Evolutionary conservation across 2,329 filamentous ascomycete genomes (phyloP), one percentile per base, ranked within the genome.

Genomic region (Emmonsiellopsis sp.): DNA sequence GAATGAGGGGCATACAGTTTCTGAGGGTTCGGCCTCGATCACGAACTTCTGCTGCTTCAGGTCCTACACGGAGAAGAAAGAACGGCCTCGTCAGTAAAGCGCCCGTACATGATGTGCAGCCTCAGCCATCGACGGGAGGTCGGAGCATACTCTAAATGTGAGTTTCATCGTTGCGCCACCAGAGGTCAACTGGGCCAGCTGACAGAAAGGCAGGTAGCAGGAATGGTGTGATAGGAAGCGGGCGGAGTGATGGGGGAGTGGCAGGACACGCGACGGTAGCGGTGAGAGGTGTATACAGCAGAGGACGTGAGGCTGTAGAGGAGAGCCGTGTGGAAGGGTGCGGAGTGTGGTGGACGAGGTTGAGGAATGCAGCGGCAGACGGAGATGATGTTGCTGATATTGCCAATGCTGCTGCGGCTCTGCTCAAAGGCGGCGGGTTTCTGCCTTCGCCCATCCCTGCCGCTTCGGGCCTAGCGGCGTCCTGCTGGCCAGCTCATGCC

Each of bases 31-130:
- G 67, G 90, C 88, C 63, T 97, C 92, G 77, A 98, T 87, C 67
- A 85, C 84, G 76, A 98, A 98, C 79, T 96, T 96, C 72, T 96
- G 88, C 74, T 97, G 93, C 80, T 96, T 97, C 67, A 98, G 81
- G 77, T 98, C 93, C 91, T 96, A 57, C 51, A 48, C 39, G 44
- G 58, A 58, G 46, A 44, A 51, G 54, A 56, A 42, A 45, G 45
- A 11, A 1, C 14, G 21, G 14, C 50, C 50, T 47, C n/a, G 39
- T 32, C 37, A 45, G 34, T 39, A 44, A 27, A 43, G 27, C n/a
- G 17, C 8, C 3, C 5, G 33, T 7, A 21, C 27, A 14, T 21
- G 13, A 42, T 8, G 40, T 34, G 27, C 32, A 37, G 17, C 13
- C 31, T 2, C 33, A n/a, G 36, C 4, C 32, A 44, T 27, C 31